Percentiles rank a stretch among this genome's conserved stretches.
phyloP scores from a whole-genome alignment of 345 rosid genomes.

The Garcia nutans region DNA sequence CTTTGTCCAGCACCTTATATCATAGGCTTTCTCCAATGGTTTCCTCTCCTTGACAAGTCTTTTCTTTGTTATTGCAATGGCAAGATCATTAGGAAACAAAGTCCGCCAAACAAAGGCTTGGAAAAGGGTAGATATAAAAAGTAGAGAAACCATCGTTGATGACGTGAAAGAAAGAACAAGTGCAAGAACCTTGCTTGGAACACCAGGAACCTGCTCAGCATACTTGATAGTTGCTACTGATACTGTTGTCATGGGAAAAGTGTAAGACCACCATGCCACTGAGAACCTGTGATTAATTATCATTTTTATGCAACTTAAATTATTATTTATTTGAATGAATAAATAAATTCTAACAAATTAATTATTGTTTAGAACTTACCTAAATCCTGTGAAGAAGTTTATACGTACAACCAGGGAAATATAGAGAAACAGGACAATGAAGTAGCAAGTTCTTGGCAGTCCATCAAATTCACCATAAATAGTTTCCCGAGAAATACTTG shows the following conservation, averaged over 20 bases:
- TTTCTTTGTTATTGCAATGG: slow-evolving; percentile 77
- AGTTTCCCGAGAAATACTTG: slow-evolving; percentile 86
- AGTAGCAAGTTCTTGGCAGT: slow-evolving; percentile 72
- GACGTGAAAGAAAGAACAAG: slow-evolving; percentile 71
- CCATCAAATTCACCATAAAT: slow-evolving; percentile 86
- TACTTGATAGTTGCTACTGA: slow-evolving; percentile 88
- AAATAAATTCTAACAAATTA: background rate
- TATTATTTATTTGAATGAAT: no score
- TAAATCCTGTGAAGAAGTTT: slow-evolving; percentile 93
- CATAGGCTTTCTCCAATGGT: slow-evolving; percentile 60
- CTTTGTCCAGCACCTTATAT: slow-evolving; percentile 69
- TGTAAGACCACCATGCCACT: slow-evolving; percentile 97
- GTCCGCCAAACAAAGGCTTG: slow-evolving; percentile 75
- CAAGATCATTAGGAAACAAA: slow-evolving; percentile 82
- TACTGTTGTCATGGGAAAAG: slow-evolving; percentile 91
- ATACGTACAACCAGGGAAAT: slow-evolving; percentile 69
- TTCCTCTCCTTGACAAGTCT: slow-evolving; percentile 56
- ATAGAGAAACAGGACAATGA: slow-evolving; percentile 84
- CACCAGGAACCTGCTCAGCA: slow-evolving; percentile 73
- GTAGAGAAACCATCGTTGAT: slow-evolving; percentile 67
- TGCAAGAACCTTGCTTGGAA: slow-evolving; percentile 60
- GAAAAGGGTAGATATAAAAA: slow-evolving; percentile 69
- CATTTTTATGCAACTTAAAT: no score
- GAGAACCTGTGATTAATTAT: slow-evolving; percentile 57
- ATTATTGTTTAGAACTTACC: slow-evolving; percentile 31